These are phyloP conservation scores for Fusarium pseudonygamai DNA, from an alignment of 2,329 filamentous ascomycete species.

Conservation along the genomic window DNA sequence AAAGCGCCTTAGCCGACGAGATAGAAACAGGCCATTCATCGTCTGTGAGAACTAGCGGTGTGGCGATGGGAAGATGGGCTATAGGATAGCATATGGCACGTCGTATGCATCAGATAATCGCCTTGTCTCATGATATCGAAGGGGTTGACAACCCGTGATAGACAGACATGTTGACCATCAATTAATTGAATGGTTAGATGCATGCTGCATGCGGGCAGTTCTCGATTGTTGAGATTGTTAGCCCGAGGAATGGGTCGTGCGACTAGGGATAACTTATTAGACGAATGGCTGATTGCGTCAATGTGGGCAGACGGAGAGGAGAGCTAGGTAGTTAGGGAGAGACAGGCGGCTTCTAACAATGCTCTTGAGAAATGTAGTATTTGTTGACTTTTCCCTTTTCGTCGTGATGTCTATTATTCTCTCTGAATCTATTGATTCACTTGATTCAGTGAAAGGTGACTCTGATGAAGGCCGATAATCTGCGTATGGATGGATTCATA, in stretches of 20 bases:
- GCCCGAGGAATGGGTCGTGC: slow-evolving; percentile 11
- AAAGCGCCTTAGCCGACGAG: slow-evolving; percentile 35
- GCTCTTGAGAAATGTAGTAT: neutral
- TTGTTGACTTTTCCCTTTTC: slow-evolving; percentile 8
- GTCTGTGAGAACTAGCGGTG: slow-evolving; percentile 37
- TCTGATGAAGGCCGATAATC: slow-evolving; percentile 29
- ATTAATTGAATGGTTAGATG: slow-evolving; percentile 9
- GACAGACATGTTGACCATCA: neutral
- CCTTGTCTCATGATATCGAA: slow-evolving; percentile 32
- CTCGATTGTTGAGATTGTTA: slow-evolving; percentile 13
- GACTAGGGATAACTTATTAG: neutral
- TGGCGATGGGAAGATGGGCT: slow-evolving; percentile 18
- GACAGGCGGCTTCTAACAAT: slow-evolving; percentile 13
- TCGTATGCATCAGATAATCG: slow-evolving; percentile 29
- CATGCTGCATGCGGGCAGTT: slow-evolving; percentile 18
- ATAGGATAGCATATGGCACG: slow-evolving; percentile 16
- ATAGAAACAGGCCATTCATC: slow-evolving; percentile 21
- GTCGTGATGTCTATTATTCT: slow-evolving; percentile 6
- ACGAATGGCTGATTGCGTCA: slow-evolving; percentile 26
- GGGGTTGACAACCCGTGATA: slow-evolving; percentile 10
- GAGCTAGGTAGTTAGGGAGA: neutral
- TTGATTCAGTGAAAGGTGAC: slow-evolving; percentile 5
- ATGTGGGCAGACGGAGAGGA: slow-evolving; percentile 9
- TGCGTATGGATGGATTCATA: slow-evolving; percentile 7
- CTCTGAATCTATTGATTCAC: slow-evolving; percentile 2